These are phyloP conservation scores for Avena sativa DNA, from an alignment of 176 grass and related monocot genomes.

Conservation along the genomic window DNA sequence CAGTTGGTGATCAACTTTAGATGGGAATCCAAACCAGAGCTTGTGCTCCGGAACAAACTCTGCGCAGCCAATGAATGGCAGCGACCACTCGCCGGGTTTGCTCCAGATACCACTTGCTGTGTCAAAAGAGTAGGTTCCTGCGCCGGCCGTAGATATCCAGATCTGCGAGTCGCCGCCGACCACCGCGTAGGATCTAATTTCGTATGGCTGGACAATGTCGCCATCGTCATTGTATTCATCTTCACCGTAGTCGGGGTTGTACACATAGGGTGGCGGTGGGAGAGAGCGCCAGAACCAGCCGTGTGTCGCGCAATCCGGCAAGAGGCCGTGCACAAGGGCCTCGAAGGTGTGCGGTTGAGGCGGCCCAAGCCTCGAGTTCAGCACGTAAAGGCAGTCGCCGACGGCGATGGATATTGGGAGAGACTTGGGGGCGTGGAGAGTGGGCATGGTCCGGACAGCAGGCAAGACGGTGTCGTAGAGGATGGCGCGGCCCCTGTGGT, in stretches of 20 bases:
- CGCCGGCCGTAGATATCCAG: neutral
- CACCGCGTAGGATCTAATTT: neutral
- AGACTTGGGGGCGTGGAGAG: neutral
- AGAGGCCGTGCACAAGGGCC: neutral
- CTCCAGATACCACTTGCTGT: neutral
- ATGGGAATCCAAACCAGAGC: neutral
- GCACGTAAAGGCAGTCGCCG: neutral
- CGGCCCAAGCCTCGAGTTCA: neutral
- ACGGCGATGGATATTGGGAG: neutral
- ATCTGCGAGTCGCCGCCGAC: neutral
- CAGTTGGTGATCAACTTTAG: neutral
- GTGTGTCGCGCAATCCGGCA: neutral
- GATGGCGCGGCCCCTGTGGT: neutral
- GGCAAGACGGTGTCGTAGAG: neutral
- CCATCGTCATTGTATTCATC: neutral
- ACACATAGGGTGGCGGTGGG: neutral
- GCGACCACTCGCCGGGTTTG: neutral
- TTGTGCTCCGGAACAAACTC: slow-evolving; percentile 11
- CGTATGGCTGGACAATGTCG: neutral
- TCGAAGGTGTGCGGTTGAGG: neutral
- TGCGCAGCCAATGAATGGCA: neutral
- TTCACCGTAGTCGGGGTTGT: neutral
- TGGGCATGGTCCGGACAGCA: neutral
- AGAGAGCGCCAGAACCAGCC: neutral
- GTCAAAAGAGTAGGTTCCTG: neutral